Evolutionary conservation across 495 filamentous ascomycete species (phyloP).

Genomic region (Trichoderma gamsii): DNA sequence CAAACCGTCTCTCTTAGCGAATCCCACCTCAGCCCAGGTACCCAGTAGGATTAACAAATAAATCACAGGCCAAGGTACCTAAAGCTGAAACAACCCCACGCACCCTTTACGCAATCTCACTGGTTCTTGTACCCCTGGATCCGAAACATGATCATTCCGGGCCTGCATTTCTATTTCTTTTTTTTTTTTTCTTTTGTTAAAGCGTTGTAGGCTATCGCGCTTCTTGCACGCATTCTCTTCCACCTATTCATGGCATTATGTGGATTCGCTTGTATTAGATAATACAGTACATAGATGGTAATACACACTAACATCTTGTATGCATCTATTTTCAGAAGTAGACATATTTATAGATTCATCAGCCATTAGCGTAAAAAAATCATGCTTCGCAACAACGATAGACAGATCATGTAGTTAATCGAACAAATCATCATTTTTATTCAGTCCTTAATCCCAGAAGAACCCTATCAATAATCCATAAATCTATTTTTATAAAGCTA

Average conservation of each 20-base stretch:
- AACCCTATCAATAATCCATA: not conserved
- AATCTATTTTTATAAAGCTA: not conserved
- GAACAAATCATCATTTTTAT: not conserved
- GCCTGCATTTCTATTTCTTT: not conserved
- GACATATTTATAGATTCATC: not conserved
- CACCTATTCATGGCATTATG: not conserved
- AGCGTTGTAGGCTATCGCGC: not conserved
- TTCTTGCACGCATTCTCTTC: not conserved
- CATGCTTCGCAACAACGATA: not conserved
- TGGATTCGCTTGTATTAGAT: not conserved
- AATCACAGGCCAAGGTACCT: not conserved
- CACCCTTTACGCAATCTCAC: slow-evolving; percentile 1
- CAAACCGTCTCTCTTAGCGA: too few species aligned
- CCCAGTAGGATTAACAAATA: too few species aligned
- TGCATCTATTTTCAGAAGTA: not conserved
- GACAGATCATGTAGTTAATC: not conserved
- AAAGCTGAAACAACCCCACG: slow-evolving; percentile 9
- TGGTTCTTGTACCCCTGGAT: not conserved
- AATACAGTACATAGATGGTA: not conserved
- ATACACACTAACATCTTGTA: not conserved
- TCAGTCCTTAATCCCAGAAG: not conserved
- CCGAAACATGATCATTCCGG: not conserved
- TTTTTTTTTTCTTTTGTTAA: not conserved
- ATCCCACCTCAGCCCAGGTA: too few species aligned
- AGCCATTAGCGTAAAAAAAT: too few species aligned